Evolutionary conservation across 1,139 yeast species (phyloP), one percentile per base, ranked within the genome.

Genomic region (Saccharomyces uvarum): DNA sequence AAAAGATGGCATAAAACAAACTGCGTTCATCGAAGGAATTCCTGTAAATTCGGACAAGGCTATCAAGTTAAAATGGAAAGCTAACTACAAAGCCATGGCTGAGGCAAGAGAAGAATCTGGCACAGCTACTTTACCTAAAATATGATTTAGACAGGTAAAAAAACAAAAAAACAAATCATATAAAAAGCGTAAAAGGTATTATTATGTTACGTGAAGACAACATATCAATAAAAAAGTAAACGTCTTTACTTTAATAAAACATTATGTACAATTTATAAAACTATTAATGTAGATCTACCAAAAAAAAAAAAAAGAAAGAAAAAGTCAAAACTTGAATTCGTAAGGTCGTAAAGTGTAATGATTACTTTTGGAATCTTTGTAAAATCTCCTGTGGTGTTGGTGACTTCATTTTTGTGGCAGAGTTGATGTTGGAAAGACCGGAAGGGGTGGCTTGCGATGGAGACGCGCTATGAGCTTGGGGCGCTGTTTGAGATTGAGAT

Each of bases 61-160:
- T 24, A 76, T 88, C 62, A 90, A 88, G 71, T 76, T 91, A 56
- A 86, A 90, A 69, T 91, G 95, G 95, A 88, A 86, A 69, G 79
- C 82, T 31, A 80, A 81, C 57, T 90, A 83, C 66, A 65, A 65
- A 14, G 65, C 77, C 6, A 79, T 78, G 53, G 83, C 82, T 13
- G 66, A 70, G 14, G 68, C 70, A 11, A 70, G 70, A 41, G 84
- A 80, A 63, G 87, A 82, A 59, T 76, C 82, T 14, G 88, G 88
- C 14, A 82, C 84, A 46, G 75, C 69, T 50, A 65, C 73, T 48
- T 65, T 76, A 49, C 77, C 77, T 51, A 58, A 59, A 27, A 54
- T 62, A 52, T 67, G 59, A 63, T 32, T 48, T 48, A 42, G 32
- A 13, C n/a, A 13, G 16, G 49, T 24, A 19, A 33, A 31, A 19